These are phyloP conservation scores for Fusarium temperatum DNA, from an alignment of 2,329 filamentous ascomycete species.

Conservation along the genomic window DNA sequence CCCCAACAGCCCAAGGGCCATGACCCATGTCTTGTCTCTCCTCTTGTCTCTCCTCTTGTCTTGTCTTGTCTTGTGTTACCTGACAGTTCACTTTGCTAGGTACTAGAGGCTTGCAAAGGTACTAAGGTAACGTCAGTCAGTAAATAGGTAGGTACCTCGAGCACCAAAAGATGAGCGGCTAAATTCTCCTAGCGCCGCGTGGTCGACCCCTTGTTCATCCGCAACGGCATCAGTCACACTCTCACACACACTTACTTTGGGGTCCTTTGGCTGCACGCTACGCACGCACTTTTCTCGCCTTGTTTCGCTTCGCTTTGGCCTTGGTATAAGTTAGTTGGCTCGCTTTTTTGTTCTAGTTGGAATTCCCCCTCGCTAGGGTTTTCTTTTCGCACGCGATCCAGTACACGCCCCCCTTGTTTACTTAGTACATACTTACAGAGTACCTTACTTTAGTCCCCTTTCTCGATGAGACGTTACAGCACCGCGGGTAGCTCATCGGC, in stretches of 20 bases:
- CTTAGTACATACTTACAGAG: background rate
- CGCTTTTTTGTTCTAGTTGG: conserved; percentile 16
- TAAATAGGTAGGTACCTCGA: background rate
- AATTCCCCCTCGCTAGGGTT: background rate
- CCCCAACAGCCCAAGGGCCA: background rate
- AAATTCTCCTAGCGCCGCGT: conserved; percentile 43
- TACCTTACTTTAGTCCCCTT: conserved; percentile 1
- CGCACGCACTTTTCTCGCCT: conserved; percentile 15
- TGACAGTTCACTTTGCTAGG: background rate
- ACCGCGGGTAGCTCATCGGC: conserved; percentile 16
- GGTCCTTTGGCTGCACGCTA: conserved; percentile 15
- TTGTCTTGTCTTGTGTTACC: conserved; percentile 6
- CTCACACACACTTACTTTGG: conserved; percentile 33
- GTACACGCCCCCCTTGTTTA: conserved; percentile 33
- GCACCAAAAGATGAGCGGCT: conserved; percentile 26
- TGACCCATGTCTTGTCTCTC: background rate
- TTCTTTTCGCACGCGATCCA: background rate
- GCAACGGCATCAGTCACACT: conserved; percentile 42
- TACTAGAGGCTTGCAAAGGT: background rate
- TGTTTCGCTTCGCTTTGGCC: conserved; percentile 14
- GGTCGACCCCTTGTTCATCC: conserved; percentile 37
- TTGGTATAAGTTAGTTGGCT: conserved; percentile 30
- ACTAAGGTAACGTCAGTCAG: background rate
- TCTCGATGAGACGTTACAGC: conserved; percentile 15
- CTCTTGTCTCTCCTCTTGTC: background rate